These are phyloP conservation scores for Elasticomyces elasticus DNA, from an alignment of 495 filamentous ascomycete genomes.

Conservation along the genomic window DNA sequence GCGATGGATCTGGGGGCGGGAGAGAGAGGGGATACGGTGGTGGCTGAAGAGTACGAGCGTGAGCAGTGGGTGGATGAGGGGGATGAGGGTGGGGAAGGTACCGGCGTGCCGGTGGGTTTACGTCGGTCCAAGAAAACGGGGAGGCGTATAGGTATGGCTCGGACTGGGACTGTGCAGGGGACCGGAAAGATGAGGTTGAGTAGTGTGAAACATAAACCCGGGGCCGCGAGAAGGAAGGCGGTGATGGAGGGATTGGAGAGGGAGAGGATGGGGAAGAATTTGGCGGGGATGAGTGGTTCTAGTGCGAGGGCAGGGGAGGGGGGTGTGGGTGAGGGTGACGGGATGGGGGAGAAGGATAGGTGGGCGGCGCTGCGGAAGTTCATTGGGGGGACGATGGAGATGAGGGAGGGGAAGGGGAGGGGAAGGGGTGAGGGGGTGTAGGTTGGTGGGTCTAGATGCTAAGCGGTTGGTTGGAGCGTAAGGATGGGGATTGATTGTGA, in stretches of 20 bases:
- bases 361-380: slow-evolving; percentile 33
- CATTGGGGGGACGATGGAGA: slow-evolving; percentile 34
- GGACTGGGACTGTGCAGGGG: no score
- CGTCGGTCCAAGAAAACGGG: no score
- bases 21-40: not conserved
- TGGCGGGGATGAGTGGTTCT: slow-evolving; percentile 47
- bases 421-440: not conserved
- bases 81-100: not conserved
- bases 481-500: no score
- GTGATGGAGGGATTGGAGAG: slow-evolving; percentile 38
- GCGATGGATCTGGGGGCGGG: no score
- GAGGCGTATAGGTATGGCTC: no score
- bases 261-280: slow-evolving; percentile 69
- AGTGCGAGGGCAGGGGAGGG: not conserved
- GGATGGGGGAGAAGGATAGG: slow-evolving; percentile 8
- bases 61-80: not conserved
- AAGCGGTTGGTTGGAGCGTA: no score
- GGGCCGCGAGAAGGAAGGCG: not conserved
- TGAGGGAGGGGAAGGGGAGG: slow-evolving; percentile 14
- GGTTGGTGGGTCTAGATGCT: no score
- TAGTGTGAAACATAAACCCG: not conserved
- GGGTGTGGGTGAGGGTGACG: not conserved
- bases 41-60: not conserved
- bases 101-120: not conserved
- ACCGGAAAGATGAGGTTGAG: no score